Conservation (phyloP, 2,329 filamentous ascomycete genomes). For the Chrysoporthe deuterocubensis region DNA sequence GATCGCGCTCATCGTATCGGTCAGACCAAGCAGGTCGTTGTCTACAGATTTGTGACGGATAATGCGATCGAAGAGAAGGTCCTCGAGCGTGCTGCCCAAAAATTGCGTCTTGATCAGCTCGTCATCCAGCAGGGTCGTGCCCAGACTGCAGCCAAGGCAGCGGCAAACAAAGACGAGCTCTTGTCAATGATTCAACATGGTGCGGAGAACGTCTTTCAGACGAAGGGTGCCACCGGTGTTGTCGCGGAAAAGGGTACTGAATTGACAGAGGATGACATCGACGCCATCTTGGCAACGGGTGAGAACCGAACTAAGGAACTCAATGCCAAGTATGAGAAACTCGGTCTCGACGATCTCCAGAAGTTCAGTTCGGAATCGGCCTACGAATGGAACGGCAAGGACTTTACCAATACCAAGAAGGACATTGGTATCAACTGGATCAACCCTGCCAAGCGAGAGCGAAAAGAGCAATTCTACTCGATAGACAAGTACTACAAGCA, state of each 20-base stretch:
- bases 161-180: slow-evolving; percentile 93
- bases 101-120: slow-evolving; percentile 91
- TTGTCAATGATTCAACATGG: slow-evolving; percentile 99
- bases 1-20: slow-evolving; percentile 98
- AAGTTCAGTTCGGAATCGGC: slow-evolving; percentile 98
- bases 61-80: slow-evolving; percentile 99
- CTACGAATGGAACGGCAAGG: slow-evolving; percentile 98
- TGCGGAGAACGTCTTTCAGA: slow-evolving; percentile 89
- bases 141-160: slow-evolving; percentile 86
- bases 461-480: slow-evolving; percentile 96
- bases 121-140: slow-evolving; percentile 97
- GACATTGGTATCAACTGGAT: slow-evolving; percentile 96
- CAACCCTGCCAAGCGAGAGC: slow-evolving; percentile 96
- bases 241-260: slow-evolving; percentile 64
- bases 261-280: slow-evolving; percentile 87
- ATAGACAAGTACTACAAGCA: slow-evolving; percentile 99
- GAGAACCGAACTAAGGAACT: slow-evolving; percentile 88
- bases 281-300: slow-evolving; percentile 82
- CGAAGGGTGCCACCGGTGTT: slow-evolving; percentile 66
- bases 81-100: slow-evolving; percentile 92
- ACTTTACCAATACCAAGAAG: slow-evolving; percentile 90
- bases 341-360: slow-evolving; percentile 94
- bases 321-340: slow-evolving; percentile 93
- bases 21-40: slow-evolving; percentile 95
- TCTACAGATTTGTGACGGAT: slow-evolving; percentile 96